A percentile compares a stretch with the other conserved stretches of the same genome.
Conservation (phyloP, 228 moss, liverwort and hornwort species). For the Sphagnum magellanicum region DNA sequence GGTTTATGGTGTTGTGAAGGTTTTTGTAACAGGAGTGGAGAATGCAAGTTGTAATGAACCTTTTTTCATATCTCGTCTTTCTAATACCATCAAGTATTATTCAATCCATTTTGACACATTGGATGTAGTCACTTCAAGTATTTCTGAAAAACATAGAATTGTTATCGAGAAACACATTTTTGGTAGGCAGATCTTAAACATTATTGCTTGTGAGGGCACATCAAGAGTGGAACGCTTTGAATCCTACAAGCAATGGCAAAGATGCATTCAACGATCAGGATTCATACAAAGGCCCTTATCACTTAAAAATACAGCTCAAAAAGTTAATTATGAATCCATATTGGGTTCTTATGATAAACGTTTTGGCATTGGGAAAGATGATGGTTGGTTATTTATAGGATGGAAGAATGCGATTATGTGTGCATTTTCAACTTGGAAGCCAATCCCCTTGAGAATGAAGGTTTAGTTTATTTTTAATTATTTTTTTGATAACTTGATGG, state of each 20-base stretch:
- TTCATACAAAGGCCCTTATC: slow-evolving; percentile 54
- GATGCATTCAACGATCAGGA: slow-evolving; percentile 64
- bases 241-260: slow-evolving; percentile 78
- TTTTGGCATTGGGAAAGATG: slow-evolving; percentile 36
- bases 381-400: slow-evolving; percentile 33
- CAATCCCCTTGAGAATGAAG: no score
- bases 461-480: no score
- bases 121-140: slow-evolving; percentile 32
- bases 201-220: slow-evolving; percentile 78
- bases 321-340: slow-evolving; percentile 14
- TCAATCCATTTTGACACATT: slow-evolving; percentile 50
- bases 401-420: slow-evolving; percentile 37
- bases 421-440: slow-evolving; percentile 24
- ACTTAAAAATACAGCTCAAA: not conserved
- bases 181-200: slow-evolving; percentile 69
- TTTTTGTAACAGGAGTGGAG: slow-evolving; percentile 65
- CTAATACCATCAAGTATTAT: slow-evolving; percentile 48
- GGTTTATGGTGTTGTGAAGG: slow-evolving; percentile 3
- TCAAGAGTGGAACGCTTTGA: slow-evolving; percentile 82
- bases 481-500: no score
- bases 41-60: slow-evolving; percentile 75
- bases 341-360: slow-evolving; percentile 37
- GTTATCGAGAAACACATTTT: slow-evolving; percentile 46
- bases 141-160: slow-evolving; percentile 35
- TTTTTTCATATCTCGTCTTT: slow-evolving; percentile 77